These are phyloP conservation scores for Cryphonectria carpinicola DNA, from an alignment of 2,329 filamentous ascomycete species.

Conservation along the genomic window DNA sequence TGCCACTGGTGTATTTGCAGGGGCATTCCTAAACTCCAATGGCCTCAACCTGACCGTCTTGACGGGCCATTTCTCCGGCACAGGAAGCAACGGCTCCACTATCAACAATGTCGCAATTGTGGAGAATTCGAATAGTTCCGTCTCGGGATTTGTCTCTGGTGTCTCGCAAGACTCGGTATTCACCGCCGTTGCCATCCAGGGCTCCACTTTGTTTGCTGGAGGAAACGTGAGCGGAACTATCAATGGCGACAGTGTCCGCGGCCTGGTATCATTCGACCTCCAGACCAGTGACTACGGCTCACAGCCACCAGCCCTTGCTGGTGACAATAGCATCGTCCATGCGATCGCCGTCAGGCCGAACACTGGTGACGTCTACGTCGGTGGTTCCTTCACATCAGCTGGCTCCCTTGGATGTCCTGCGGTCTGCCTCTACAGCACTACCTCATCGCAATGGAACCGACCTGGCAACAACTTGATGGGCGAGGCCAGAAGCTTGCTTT, in stretches of 20 bases:
- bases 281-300: conserved; percentile 62
- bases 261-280: conserved; percentile 82
- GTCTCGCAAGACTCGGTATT: conserved; percentile 76
- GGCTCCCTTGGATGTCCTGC: conserved; percentile 81
- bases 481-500: conserved; percentile 71
- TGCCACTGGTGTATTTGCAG: conserved; percentile 74
- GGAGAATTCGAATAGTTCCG: conserved; percentile 67
- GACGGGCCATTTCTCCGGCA: conserved; percentile 82
- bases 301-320: conserved; percentile 77
- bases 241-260: conserved; percentile 64
- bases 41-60: conserved; percentile 82
- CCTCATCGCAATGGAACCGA: conserved; percentile 75
- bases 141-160: conserved; percentile 71
- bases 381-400: conserved; percentile 80
- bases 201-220: conserved; percentile 77
- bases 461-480: conserved; percentile 76
- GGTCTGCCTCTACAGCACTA: conserved; percentile 78
- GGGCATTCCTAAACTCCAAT: conserved; percentile 73
- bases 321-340: conserved; percentile 72
- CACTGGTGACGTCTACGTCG: conserved; percentile 79
- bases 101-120: conserved; percentile 84
- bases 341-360: conserved; percentile 74
- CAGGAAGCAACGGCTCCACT: conserved; percentile 67
- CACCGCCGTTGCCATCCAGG: conserved; percentile 68
- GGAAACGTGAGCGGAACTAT: conserved; percentile 77